These are phyloP conservation scores for Phaeosphaeria sp. DNA, from an alignment of 2,329 filamentous ascomycete species.

Conservation along the genomic window DNA sequence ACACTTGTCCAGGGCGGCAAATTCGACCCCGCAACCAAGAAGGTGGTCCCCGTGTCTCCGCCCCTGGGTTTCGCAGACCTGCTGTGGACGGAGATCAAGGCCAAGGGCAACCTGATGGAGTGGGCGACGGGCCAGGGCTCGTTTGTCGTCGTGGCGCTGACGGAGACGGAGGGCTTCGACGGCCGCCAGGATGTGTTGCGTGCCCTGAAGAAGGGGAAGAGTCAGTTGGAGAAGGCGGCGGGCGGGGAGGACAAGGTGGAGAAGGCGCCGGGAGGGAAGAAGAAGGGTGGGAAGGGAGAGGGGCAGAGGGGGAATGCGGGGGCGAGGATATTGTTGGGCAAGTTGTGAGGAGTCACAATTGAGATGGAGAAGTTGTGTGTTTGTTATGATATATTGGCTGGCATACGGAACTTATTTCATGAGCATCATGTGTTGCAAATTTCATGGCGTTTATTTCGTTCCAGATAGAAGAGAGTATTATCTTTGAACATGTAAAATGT, in stretches of 20 bases:
- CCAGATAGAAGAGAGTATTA: too few relatives aligned
- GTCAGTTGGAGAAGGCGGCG: constrained; percentile 72
- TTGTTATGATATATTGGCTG: too few relatives aligned
- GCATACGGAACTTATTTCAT: too few relatives aligned
- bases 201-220: constrained; percentile 75
- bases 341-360: constrained; percentile 35
- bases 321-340: constrained; percentile 55
- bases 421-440: too few relatives aligned
- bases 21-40: constrained; percentile 78
- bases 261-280: constrained; percentile 43
- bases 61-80: constrained; percentile 79
- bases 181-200: constrained; percentile 71
- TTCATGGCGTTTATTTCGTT: too few relatives aligned
- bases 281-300: constrained; percentile 48
- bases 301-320: constrained; percentile 54
- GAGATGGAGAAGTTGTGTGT: too few relatives aligned
- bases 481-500: too few relatives aligned
- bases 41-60: constrained; percentile 73
- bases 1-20: constrained; percentile 87
- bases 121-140: constrained; percentile 90
- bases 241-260: constrained; percentile 38
- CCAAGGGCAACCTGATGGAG: constrained; percentile 73
- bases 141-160: constrained; percentile 82
- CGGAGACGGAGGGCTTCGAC: constrained; percentile 75
- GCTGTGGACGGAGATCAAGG: constrained; percentile 82